Evolutionary conservation across 768 basidiomycete genomes (phyloP).

Genomic region (Leccinum boreale): DNA sequence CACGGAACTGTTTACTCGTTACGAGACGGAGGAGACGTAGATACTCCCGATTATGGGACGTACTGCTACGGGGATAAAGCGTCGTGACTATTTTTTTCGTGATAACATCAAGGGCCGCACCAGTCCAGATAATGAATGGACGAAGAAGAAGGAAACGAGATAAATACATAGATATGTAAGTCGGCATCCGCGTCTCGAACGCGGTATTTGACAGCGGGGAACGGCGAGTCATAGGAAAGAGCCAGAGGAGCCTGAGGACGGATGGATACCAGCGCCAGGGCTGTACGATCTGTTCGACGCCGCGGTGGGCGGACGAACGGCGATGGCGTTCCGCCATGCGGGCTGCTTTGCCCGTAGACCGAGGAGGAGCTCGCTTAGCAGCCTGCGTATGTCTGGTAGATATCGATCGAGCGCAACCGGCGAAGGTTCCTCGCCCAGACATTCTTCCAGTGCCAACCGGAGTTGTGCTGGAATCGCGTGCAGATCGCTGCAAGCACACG

Average conservation of each 20-base stretch:
- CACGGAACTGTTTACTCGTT: not conserved
- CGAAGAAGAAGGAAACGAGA: not conserved
- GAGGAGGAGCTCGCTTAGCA: constrained; percentile 37
- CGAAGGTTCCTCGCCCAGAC: constrained; percentile 42
- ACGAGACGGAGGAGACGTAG: not conserved
- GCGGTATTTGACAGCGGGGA: not conserved
- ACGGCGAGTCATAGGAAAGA: constrained; percentile 8
- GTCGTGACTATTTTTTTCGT: not conserved
- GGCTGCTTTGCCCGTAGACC: constrained; percentile 42
- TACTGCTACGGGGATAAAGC: not conserved
- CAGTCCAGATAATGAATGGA: not conserved
- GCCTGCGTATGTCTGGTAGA: constrained; percentile 36
- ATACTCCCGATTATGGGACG: not conserved
- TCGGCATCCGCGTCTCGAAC: not conserved
- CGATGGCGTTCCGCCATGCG: constrained; percentile 28
- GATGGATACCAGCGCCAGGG: not conserved
- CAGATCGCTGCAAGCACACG: constrained; percentile 33
- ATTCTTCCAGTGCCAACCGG: constrained; percentile 39
- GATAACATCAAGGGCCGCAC: not conserved
- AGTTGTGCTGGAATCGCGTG: constrained; percentile 37
- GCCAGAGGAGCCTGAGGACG: not conserved
- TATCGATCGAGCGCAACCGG: constrained; percentile 33
- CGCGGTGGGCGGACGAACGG: constrained; percentile 11
- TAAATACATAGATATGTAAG: not conserved
- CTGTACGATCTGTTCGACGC: constrained; percentile 2